Evolutionary conservation across 2,329 filamentous ascomycete species (phyloP), one percentile per base, ranked within the genome.

Genomic region (Teratosphaeriaceae sp.): DNA sequence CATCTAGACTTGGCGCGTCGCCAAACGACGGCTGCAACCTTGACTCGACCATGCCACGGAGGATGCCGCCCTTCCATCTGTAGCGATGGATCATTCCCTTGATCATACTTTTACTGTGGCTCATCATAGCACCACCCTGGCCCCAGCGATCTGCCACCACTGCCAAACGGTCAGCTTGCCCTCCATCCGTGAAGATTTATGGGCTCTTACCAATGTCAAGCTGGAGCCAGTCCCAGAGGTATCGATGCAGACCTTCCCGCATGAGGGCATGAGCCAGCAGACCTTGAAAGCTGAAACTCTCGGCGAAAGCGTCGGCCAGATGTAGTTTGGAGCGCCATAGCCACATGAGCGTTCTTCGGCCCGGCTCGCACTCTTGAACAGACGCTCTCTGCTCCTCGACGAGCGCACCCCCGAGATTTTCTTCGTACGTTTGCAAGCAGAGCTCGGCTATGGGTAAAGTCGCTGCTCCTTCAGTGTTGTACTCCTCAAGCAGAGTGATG

Each of bases 401-500:
- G 5, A 47, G 18, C n/a, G 55, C 39, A 20, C 31, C 18, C n/a
- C 48, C 45, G 7, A 58, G 45, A 2, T 43, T 47, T 2, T 43
- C 30, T 50, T 42, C 52, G 34, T 66, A 60, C 11, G 60, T 48
- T 2, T 62, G 49, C 5, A 71, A 48, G 43, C 67, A 70, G 12
- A 66, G 47, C 34, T 48, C 48, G 4, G 67, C 67, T 22, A 67
- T 65, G 5, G 55, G 45, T 2, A 69, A 43, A 11, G 59, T 62
- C 16, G 67, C 67, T 4, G 57, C 53, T 12, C 67, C 67, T 9
- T 56, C 47, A 2, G 63, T 58, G 11, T 67, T 59, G 35, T 67
- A 63, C 21, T 65, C 55, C 27, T 68, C 53, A 24, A 72, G 66
- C 51, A 70, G 62, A 11, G 51, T 45, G 22, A 70, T 50, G 0